Conservation (phyloP, 2,329 filamentous ascomycete species). For the Coniochaeta hoffmannii region DNA sequence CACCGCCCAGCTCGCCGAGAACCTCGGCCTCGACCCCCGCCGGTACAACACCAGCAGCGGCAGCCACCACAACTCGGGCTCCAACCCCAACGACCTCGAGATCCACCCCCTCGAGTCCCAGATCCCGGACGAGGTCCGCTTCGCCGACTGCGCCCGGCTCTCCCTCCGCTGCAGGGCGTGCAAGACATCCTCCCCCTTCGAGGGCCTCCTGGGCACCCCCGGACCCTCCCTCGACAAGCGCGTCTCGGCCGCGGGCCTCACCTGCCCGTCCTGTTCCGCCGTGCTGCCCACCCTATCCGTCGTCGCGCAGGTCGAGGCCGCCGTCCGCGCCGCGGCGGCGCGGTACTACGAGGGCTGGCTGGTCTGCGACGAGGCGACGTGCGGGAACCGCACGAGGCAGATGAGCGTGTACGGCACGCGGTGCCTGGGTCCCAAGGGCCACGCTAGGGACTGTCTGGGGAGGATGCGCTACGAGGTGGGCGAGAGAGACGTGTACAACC, state of each 20-base stretch:
- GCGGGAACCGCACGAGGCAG: constrained; percentile 79
- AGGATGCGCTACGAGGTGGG: constrained; percentile 82
- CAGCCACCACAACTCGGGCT: constrained; percentile 40
- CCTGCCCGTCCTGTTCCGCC: constrained; percentile 63
- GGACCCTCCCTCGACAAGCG: constrained; percentile 25
- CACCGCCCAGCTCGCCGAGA: constrained; percentile 81
- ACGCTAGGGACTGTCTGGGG: constrained; percentile 77
- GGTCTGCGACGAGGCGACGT: constrained; percentile 81
- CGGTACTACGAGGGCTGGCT: constrained; percentile 92
- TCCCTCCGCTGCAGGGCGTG: constrained; percentile 75
- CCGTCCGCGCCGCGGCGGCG: constrained; percentile 69
- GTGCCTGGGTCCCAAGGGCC: constrained; percentile 80
- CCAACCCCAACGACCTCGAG: constrained; percentile 52
- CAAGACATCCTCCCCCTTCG: constrained; percentile 64
- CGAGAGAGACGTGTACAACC: constrained; percentile 91
- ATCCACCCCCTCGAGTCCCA: constrained; percentile 92
- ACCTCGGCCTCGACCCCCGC: constrained; percentile 81
- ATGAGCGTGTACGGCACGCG: constrained; percentile 89
- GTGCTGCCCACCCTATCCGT: constrained; percentile 64
- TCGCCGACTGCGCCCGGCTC: constrained; percentile 71
- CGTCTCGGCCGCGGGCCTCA: constrained; percentile 66
- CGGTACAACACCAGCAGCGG: constrained; percentile 57
- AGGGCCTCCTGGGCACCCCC: constrained; percentile 58
- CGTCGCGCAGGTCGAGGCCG: constrained; percentile 78
- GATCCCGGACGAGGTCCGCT: constrained; percentile 85